These are phyloP conservation scores for Fagopyrum tataricum DNA, from an alignment of 148 eudicot species.

Conservation along the genomic window DNA sequence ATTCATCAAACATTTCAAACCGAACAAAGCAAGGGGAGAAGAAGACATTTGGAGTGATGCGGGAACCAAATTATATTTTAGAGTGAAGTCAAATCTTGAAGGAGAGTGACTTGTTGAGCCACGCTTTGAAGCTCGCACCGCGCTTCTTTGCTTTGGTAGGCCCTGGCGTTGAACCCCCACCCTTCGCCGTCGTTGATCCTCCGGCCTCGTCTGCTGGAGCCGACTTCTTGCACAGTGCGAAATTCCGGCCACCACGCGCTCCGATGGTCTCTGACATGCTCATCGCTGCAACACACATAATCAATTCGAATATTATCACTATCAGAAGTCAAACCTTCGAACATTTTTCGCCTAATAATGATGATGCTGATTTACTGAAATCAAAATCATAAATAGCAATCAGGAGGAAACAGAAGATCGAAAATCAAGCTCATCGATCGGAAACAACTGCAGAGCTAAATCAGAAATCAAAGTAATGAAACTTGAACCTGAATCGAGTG, in stretches of 20 bases:
- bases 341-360: too few relatives aligned
- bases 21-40: too few relatives aligned
- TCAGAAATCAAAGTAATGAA: too few relatives aligned
- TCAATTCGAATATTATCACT: neutral
- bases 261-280: slow-evolving; percentile 43
- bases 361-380: neutral
- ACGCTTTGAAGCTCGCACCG: slow-evolving; percentile 60
- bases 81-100: slow-evolving; percentile 53
- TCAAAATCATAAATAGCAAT: neutral
- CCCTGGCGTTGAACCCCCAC: slow-evolving; percentile 1
- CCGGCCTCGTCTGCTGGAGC: neutral
- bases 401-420: neutral
- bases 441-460: neutral
- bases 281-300: slow-evolving; percentile 22
- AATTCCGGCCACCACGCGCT: slow-evolving; percentile 44
- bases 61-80: slow-evolving; percentile 1
- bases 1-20: too few relatives aligned
- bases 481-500: neutral
- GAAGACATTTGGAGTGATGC: too few relatives aligned
- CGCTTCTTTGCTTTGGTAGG: slow-evolving; percentile 26
- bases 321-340: too few relatives aligned
- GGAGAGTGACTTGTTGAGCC: slow-evolving; percentile 70
- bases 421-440: neutral
- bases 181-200: neutral
- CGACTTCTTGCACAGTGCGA: slow-evolving; percentile 50